Conservation (phyloP, 768 basidiomycete genomes). For the Phlegmacium glaucopus region DNA sequence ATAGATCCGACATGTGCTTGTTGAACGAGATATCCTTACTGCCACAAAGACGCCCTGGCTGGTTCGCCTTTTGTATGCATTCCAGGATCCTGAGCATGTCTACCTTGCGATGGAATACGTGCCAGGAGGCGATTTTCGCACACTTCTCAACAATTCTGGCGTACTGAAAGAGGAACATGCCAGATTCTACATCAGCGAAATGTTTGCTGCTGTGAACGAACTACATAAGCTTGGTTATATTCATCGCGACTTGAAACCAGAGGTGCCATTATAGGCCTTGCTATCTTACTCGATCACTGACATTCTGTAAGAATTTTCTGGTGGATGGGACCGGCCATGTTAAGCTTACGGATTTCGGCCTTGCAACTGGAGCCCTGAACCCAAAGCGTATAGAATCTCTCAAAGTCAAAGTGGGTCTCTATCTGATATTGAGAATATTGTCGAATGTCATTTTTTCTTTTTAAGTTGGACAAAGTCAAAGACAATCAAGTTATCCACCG, state of each 20-base stretch:
- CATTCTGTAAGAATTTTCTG: slow-evolving; percentile 76
- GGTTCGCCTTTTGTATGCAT: slow-evolving; percentile 91
- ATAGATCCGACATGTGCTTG: slow-evolving; percentile 94
- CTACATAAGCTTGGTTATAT: slow-evolving; percentile 97
- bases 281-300: background rate
- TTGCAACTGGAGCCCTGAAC: slow-evolving; percentile 95
- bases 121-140: slow-evolving; percentile 97
- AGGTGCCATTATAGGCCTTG: slow-evolving; percentile 46
- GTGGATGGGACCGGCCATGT: slow-evolving; percentile 96
- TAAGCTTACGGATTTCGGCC: slow-evolving; percentile 95
- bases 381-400: slow-evolving; percentile 93
- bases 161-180: slow-evolving; percentile 98
- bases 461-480: slow-evolving; percentile 92
- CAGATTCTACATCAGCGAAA: slow-evolving; percentile 94
- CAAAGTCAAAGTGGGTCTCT: slow-evolving; percentile 72
- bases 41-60: slow-evolving; percentile 98
- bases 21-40: slow-evolving; percentile 96
- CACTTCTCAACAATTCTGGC: slow-evolving; percentile 95
- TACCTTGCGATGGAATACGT: slow-evolving; percentile 99
- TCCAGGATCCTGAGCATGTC: slow-evolving; percentile 88
- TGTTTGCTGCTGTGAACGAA: slow-evolving; percentile 94
- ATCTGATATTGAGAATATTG: background rate
- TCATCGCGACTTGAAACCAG: slow-evolving; percentile 96
- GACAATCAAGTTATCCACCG: slow-evolving; percentile 87
- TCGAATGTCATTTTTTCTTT: background rate